A percentile compares a stretch with the other conserved stretches of the same genome.
Conservation (phyloP, 148 eudicot genomes). For the Rhododendron kiyosumense region DNA sequence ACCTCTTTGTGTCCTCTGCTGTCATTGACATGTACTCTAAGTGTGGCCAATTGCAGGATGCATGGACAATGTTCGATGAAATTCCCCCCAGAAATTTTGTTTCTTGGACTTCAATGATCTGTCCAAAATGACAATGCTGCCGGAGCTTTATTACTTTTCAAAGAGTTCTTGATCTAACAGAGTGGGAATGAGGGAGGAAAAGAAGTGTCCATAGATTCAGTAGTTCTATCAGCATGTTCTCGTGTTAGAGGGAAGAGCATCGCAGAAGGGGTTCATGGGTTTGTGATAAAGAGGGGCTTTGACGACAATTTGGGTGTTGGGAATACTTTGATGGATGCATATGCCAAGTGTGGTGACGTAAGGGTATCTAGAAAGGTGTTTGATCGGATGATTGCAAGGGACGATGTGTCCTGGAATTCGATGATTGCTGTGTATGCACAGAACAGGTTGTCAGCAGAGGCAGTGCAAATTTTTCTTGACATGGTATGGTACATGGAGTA, state of each 20-base stretch:
- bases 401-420: constrained; percentile 56
- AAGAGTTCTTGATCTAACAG: constrained; percentile 36
- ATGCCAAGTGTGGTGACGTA: too few relatives aligned
- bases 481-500: constrained; percentile 32
- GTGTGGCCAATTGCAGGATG: constrained; percentile 47
- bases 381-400: constrained; percentile 43
- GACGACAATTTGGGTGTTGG: constrained; percentile 36
- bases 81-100: constrained; percentile 49
- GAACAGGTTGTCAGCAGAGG: constrained; percentile 49
- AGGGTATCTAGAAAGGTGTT: constrained; percentile 47
- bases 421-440: constrained; percentile 59
- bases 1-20: constrained; percentile 52
- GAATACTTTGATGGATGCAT: constrained; percentile 61
- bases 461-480: constrained; percentile 34
- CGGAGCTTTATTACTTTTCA: constrained; percentile 39
- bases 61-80: constrained; percentile 52
- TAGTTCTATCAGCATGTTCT: constrained; percentile 54
- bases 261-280: constrained; percentile 49
- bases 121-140: constrained; percentile 39
- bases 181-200: constrained; percentile 10
- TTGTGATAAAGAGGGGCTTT: constrained; percentile 45
- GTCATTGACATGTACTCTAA: constrained; percentile 60
- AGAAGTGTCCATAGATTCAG: constrained; percentile 31
- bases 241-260: constrained; percentile 24
- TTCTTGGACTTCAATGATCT: constrained; percentile 62